Evolutionary conservation across 2,329 filamentous ascomycete species (phyloP).

Genomic region (Fusarium staphyleae): DNA sequence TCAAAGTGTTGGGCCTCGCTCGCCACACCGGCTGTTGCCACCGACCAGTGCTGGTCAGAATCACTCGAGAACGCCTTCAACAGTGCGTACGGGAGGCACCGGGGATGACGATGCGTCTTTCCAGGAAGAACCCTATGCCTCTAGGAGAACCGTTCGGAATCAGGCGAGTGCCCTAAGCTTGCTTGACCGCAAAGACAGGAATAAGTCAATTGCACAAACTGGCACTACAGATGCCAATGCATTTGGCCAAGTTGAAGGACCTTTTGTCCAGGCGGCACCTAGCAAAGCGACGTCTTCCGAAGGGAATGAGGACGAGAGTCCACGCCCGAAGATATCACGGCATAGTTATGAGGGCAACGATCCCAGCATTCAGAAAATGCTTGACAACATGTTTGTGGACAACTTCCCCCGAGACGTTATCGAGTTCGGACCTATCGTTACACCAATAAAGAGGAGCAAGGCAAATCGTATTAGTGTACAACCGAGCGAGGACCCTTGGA

Average conservation of each 20-base stretch:
- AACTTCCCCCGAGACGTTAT: constrained; percentile 71
- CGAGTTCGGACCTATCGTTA: constrained; percentile 82
- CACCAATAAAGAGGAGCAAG: constrained; percentile 67
- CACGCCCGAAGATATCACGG: constrained; percentile 58
- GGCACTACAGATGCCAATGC: constrained; percentile 66
- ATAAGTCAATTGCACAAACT: constrained; percentile 65
- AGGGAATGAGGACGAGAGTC: constrained; percentile 42
- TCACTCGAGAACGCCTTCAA: constrained; percentile 49
- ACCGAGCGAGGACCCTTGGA: constrained; percentile 67
- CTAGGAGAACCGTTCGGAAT: constrained; percentile 58
- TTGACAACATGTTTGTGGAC: constrained; percentile 85
- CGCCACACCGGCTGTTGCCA: constrained; percentile 44
- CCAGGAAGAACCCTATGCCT: constrained; percentile 52
- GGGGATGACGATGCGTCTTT: constrained; percentile 47
- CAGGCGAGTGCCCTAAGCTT: constrained; percentile 67
- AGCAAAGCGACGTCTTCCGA: constrained; percentile 33
- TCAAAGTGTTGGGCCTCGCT: constrained; percentile 46
- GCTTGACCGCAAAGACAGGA: constrained; percentile 65
- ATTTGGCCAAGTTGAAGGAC: constrained; percentile 66
- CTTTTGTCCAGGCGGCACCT: constrained; percentile 52
- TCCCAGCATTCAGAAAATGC: constrained; percentile 70
- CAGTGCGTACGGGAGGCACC: constrained; percentile 35
- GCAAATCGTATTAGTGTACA: constrained; percentile 58
- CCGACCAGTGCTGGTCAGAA: constrained; percentile 44
- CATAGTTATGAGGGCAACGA: constrained; percentile 89